Conservation (phyloP, 2,329 filamentous ascomycete genomes). For the Talaromyces sp. region DNA sequence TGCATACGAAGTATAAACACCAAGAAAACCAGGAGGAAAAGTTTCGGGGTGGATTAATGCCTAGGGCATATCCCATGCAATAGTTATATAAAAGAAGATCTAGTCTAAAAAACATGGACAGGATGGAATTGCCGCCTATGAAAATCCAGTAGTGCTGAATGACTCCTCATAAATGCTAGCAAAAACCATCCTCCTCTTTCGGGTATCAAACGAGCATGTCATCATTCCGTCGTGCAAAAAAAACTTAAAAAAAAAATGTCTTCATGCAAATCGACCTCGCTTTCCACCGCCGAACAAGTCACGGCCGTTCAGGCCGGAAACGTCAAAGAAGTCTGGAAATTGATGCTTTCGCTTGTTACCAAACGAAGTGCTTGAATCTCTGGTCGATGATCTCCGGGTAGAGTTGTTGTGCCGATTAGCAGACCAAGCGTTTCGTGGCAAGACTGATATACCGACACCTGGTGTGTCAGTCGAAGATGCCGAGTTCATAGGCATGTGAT, state of each 20-base stretch:
- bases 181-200: conserved; percentile 6
- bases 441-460: conserved; percentile 37
- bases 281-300: conserved; percentile 43
- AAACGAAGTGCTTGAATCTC: conserved; percentile 32
- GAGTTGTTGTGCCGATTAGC: conserved; percentile 33
- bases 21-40: background rate
- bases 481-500: conserved; percentile 22
- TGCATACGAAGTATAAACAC: background rate
- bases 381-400: conserved; percentile 32
- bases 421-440: conserved; percentile 36
- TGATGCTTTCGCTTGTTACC: conserved; percentile 44
- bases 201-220: conserved; percentile 10
- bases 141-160: conserved; percentile 7
- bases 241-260: conserved; percentile 15
- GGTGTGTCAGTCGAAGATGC: conserved; percentile 9
- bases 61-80: background rate
- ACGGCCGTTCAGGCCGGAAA: conserved; percentile 38
- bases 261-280: conserved; percentile 40
- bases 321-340: conserved; percentile 45
- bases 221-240: conserved; percentile 9
- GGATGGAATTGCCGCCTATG: conserved; percentile 5
- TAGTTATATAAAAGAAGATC: conserved; percentile 1
- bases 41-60: background rate
- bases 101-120: conserved; percentile 8
- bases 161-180: conserved; percentile 13